Base-by-base conservation (phyloP, 75 land plant species). In the Cunninghamia lanceolata region DNA sequence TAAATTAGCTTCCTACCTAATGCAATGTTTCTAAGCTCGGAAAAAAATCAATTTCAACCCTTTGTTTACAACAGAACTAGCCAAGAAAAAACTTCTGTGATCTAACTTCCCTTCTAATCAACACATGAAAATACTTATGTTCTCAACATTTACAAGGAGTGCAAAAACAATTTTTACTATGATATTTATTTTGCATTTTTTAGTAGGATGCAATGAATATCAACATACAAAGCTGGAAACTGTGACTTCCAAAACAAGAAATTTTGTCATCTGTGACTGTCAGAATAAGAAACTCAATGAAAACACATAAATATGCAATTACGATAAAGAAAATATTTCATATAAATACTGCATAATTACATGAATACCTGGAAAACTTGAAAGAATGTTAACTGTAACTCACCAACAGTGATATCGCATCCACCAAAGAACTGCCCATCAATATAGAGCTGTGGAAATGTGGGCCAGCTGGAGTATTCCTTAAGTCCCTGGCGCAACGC, bases 341-440 rank as follows among this genome's bases (percentile, higher is more conserved):
- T 43, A 80, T n/a, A 45, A 45, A 80, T 80, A n/a, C 32, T 43
- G 10, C 45, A 45, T n/a, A 43, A n/a, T 77, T n/a, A 30, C 50
- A 80, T 45, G 47, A 45, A 45, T 45, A 80, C 30, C 47, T 11
- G 3, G 11, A n/a, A 80, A 80, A 32, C 11, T 80, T n/a, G 15
- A n/a, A 45, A 43, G 28, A 10, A 11, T 45, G 50, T 28, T 28
- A 50, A 45, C 16, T 25, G 46, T 19, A 88, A 89, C 91, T 87
- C 77, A 96, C 99, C 96, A 75, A 93, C 91, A 10, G 99, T 94
- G 73, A 97, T 96, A 88, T 97, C 99, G 84, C 99, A 97, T 43
- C 99, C 98, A 86, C 99, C 99, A 84, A 93, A 97, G 89, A 97
- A 97, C 84, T 97, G 98, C 21, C 99, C 99, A 87, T 97, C 98